These are phyloP conservation scores for Hypoxylon rubiginosum DNA, from an alignment of 2,329 filamentous ascomycete genomes.

Conservation along the genomic window DNA sequence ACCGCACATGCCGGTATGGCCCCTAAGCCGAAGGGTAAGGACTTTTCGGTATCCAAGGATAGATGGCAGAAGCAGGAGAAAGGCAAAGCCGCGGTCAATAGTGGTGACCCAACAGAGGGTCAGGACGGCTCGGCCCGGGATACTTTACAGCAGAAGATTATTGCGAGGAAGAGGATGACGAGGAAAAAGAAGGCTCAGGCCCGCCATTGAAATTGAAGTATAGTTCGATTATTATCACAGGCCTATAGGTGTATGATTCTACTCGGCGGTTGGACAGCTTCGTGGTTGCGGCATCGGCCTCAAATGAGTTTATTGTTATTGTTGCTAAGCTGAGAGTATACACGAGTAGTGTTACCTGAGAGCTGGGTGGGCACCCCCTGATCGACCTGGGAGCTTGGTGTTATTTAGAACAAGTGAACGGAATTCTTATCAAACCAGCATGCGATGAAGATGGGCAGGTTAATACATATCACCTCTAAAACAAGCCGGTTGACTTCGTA, in stretches of 20 bases:
- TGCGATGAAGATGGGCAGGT: neutral
- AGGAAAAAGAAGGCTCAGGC: constrained; percentile 73
- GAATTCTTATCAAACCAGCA: neutral
- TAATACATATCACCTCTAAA: constrained; percentile 29
- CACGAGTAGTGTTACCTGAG: neutral
- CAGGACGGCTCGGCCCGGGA: constrained; percentile 51
- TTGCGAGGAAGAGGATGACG: constrained; percentile 85
- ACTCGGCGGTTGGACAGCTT: neutral
- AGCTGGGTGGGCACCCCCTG: constrained; percentile 7
- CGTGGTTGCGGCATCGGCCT: neutral
- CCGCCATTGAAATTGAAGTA: constrained; percentile 51
- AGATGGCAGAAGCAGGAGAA: constrained; percentile 39
- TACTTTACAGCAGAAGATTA: constrained; percentile 77
- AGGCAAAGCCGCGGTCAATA: constrained; percentile 28
- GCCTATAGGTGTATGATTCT: neutral
- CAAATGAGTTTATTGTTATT: neutral
- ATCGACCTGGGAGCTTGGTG: neutral
- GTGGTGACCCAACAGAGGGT: constrained; percentile 41
- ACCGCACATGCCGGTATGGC: constrained; percentile 10
- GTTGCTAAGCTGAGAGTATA: constrained; percentile 12
- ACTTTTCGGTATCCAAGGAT: constrained; percentile 54
- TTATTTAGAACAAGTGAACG: constrained; percentile 5
- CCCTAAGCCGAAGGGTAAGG: constrained; percentile 45
- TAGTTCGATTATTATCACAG: neutral
- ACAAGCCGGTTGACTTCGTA: constrained; percentile 28